Conservation (phyloP, 805 yeast genomes). For the Cyberlindnera maclurae region DNA sequence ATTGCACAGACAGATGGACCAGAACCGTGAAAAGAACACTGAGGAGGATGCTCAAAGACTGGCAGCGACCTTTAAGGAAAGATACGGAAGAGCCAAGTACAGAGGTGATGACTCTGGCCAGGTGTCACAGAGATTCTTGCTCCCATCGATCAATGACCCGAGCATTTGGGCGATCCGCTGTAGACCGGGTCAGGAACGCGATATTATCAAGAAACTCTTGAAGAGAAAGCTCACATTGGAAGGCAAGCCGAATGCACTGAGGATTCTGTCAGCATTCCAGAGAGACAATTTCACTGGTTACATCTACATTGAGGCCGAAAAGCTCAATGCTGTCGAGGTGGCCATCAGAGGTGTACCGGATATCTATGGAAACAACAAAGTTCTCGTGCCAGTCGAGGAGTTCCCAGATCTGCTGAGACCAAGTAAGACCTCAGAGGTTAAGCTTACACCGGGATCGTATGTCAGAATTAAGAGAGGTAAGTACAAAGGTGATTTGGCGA, state of each 20-base stretch:
- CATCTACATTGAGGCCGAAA: slow-evolving; percentile 89
- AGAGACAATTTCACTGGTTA: slow-evolving; percentile 91
- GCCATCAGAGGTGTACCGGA: slow-evolving; percentile 89
- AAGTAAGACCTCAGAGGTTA: slow-evolving; percentile 79
- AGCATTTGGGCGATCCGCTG: slow-evolving; percentile 94
- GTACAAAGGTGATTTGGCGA: slow-evolving; percentile 87
- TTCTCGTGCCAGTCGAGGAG: slow-evolving; percentile 91
- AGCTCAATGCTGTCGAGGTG: slow-evolving; percentile 82
- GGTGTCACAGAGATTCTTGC: slow-evolving; percentile 85
- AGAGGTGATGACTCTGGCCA: slow-evolving; percentile 76
- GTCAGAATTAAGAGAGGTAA: slow-evolving; percentile 87
- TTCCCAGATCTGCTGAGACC: slow-evolving; percentile 90
- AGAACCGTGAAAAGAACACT: slow-evolving; percentile 74
- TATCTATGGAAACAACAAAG: slow-evolving; percentile 64
- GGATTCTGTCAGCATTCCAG: slow-evolving; percentile 85
- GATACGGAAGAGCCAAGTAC: slow-evolving; percentile 85
- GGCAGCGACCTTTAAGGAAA: slow-evolving; percentile 86
- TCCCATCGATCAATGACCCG: slow-evolving; percentile 96
- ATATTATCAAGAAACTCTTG: slow-evolving; percentile 73
- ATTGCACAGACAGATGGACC: slow-evolving; percentile 85
- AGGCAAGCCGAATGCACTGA: slow-evolving; percentile 69
- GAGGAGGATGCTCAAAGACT: slow-evolving; percentile 93
- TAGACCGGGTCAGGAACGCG: slow-evolving; percentile 89
- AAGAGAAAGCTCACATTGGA: slow-evolving; percentile 78
- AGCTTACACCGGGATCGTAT: slow-evolving; percentile 85